These are phyloP conservation scores for Apiotrichum gamsii DNA, from an alignment of 1,284 basidiomycete species.

Conservation along the genomic window DNA sequence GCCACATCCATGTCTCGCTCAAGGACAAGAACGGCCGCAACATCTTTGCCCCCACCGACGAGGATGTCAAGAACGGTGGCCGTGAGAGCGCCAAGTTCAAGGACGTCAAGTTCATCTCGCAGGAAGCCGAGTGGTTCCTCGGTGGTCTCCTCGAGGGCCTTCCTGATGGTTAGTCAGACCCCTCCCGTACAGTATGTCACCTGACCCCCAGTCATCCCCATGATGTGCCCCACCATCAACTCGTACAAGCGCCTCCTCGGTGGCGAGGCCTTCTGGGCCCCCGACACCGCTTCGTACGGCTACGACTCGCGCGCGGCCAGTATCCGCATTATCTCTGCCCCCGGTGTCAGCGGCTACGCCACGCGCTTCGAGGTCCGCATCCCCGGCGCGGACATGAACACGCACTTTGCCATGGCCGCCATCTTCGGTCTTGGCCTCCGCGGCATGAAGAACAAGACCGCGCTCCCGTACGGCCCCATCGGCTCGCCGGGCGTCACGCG, in stretches of 20 bases:
- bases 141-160: slow-evolving; percentile 84
- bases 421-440: slow-evolving; percentile 80
- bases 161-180: slow-evolving; percentile 61
- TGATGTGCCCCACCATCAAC: slow-evolving; percentile 84
- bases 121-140: slow-evolving; percentile 84
- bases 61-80: slow-evolving; percentile 58
- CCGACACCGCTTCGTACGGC: slow-evolving; percentile 78
- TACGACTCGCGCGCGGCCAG: slow-evolving; percentile 91
- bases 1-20: slow-evolving; percentile 87
- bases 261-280: slow-evolving; percentile 91
- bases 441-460: slow-evolving; percentile 72
- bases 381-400: slow-evolving; percentile 89
- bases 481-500: slow-evolving; percentile 40
- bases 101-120: slow-evolving; percentile 76
- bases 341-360: slow-evolving; percentile 67
- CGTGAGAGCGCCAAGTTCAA: slow-evolving; percentile 64
- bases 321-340: slow-evolving; percentile 83
- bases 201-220: slow-evolving; percentile 41
- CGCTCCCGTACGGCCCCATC: slow-evolving; percentile 67
- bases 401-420: slow-evolving; percentile 78
- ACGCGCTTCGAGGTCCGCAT: slow-evolving; percentile 86
- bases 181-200: neutral
- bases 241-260: slow-evolving; percentile 96
- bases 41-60: slow-evolving; percentile 59
- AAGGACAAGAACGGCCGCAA: slow-evolving; percentile 65